phyloP scores from a whole-genome alignment of 1,139 yeast genomes.

The Scheffersomyces illinoinensis region DNA sequence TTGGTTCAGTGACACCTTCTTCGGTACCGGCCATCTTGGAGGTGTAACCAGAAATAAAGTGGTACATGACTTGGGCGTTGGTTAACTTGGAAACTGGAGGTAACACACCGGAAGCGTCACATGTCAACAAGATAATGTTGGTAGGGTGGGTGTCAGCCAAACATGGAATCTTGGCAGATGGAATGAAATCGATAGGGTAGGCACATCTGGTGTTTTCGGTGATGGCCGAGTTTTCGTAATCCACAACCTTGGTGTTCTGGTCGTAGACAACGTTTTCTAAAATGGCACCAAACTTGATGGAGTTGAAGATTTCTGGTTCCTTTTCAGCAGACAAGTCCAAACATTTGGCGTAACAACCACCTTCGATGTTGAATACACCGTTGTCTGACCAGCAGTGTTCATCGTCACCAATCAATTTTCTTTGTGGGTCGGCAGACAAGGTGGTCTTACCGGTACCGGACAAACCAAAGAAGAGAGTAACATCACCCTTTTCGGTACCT shows the following conservation, averaged over 20 bases:
- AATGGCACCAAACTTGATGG: slow-evolving; percentile 91
- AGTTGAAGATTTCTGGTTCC: slow-evolving; percentile 97
- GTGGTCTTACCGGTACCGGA: slow-evolving; percentile 99
- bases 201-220: slow-evolving; percentile 99
- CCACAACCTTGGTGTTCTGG: slow-evolving; percentile 76
- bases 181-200: slow-evolving; percentile 95
- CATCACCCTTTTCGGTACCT: slow-evolving; percentile 74
- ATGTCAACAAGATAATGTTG: slow-evolving; percentile 88
- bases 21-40: slow-evolving; percentile 99
- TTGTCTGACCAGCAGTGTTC: slow-evolving; percentile 99
- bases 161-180: slow-evolving; percentile 96
- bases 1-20: slow-evolving; percentile 98
- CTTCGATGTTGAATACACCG: slow-evolving; percentile 99
- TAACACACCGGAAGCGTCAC: slow-evolving; percentile 97
- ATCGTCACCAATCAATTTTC: slow-evolving; percentile 95
- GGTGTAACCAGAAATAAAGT: slow-evolving; percentile 97
- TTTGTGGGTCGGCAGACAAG: slow-evolving; percentile 92
- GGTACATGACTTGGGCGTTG: slow-evolving; percentile 97
- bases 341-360: slow-evolving; percentile 99
- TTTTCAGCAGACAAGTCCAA: slow-evolving; percentile 85
- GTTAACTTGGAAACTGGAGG: slow-evolving; percentile 96
- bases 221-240: slow-evolving; percentile 76
- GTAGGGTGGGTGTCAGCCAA: slow-evolving; percentile 87
- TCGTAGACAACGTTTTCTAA: slow-evolving; percentile 93
- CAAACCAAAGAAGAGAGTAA: slow-evolving; percentile 92